These are phyloP conservation scores for Neonectria faginata DNA, from an alignment of 2,329 filamentous ascomycete species.

Conservation along the genomic window DNA sequence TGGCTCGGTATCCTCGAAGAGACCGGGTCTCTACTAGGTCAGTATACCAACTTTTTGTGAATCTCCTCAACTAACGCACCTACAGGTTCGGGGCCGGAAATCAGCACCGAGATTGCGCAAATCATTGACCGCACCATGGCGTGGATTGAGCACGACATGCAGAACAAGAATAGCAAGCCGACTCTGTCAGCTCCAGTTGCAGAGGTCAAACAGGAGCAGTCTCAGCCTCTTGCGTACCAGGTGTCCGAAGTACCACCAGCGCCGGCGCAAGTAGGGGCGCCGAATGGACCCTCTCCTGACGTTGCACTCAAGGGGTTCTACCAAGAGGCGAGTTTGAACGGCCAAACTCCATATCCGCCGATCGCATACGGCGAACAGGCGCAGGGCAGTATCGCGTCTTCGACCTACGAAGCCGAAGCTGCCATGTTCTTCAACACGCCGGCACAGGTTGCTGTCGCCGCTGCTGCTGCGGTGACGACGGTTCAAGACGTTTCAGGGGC, in stretches of 20 bases:
- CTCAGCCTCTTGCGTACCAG: slow-evolving; percentile 42
- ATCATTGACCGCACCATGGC: slow-evolving; percentile 64
- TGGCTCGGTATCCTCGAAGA: slow-evolving; percentile 78
- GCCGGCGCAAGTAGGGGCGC: not conserved
- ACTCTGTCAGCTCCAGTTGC: slow-evolving; percentile 28
- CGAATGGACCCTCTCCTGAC: slow-evolving; percentile 34
- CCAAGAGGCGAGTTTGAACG: slow-evolving; percentile 41
- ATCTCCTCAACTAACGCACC: slow-evolving; percentile 32
- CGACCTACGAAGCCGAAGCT: slow-evolving; percentile 45
- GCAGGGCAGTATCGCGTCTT: slow-evolving; percentile 35
- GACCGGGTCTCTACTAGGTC: slow-evolving; percentile 74
- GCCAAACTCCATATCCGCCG: slow-evolving; percentile 47
- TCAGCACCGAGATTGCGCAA: slow-evolving; percentile 58
- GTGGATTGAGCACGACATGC: slow-evolving; percentile 65
- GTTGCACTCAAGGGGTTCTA: slow-evolving; percentile 48
- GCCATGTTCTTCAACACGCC: slow-evolving; percentile 47
- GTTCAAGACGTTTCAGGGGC: slow-evolving; percentile 40
- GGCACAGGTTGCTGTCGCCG: slow-evolving; percentile 36
- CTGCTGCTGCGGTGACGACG: slow-evolving; percentile 37
- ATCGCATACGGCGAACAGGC: slow-evolving; percentile 48
- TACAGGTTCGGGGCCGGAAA: slow-evolving; percentile 58
- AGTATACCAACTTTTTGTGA: slow-evolving; percentile 43
- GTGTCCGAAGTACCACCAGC: slow-evolving; percentile 30
- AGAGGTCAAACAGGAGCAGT: slow-evolving; percentile 56
- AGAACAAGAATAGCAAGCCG: slow-evolving; percentile 46